phyloP scores from a whole-genome alignment of 1,284 basidiomycete genomes.

The Malassezia yamatoensis region DNA sequence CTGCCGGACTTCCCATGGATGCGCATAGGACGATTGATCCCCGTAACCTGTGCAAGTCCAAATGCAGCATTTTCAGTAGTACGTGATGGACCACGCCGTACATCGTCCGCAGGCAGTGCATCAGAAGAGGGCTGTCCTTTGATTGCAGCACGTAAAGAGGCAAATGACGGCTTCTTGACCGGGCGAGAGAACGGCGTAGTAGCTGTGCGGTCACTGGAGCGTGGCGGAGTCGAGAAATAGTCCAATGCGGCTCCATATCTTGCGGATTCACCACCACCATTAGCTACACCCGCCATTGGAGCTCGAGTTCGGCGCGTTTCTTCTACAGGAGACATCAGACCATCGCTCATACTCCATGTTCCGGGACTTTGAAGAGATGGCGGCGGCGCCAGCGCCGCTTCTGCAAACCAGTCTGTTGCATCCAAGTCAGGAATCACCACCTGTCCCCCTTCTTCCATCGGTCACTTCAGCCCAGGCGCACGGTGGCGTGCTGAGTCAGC shows the following conservation, averaged over 20 bases:
- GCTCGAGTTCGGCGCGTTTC: not conserved
- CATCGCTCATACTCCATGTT: not conserved
- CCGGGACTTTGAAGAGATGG: conserved; percentile 22
- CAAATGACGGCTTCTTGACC: conserved; percentile 19
- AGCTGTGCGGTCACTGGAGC: not conserved
- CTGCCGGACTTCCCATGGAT: conserved; percentile 8
- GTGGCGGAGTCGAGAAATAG: conserved; percentile 5
- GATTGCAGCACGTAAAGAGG: conserved; percentile 18
- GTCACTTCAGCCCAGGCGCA: not conserved
- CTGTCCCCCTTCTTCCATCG: conserved; percentile 21
- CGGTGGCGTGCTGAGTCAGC: conserved; percentile 1
- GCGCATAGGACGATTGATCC: not conserved
- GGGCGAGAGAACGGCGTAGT: conserved; percentile 16
- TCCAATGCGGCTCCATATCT: conserved; percentile 7
- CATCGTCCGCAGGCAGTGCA: not conserved
- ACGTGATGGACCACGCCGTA: not conserved
- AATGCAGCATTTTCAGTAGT: conserved; percentile 1
- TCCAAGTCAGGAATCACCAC: conserved; percentile 44
- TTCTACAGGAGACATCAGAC: not conserved
- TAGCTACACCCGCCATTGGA: not conserved
- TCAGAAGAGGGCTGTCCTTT: conserved; percentile 10
- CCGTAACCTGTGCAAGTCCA: conserved; percentile 12
- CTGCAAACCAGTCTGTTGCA: conserved; percentile 29
- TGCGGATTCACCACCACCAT: conserved; percentile 1
- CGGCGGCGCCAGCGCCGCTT: conserved; percentile 18